A percentile compares a stretch with the other conserved stretches of the same genome.
Evolutionary conservation across 352 stramenopile genomes (phyloP).

Genomic region (Phytophthora palmivora): DNA sequence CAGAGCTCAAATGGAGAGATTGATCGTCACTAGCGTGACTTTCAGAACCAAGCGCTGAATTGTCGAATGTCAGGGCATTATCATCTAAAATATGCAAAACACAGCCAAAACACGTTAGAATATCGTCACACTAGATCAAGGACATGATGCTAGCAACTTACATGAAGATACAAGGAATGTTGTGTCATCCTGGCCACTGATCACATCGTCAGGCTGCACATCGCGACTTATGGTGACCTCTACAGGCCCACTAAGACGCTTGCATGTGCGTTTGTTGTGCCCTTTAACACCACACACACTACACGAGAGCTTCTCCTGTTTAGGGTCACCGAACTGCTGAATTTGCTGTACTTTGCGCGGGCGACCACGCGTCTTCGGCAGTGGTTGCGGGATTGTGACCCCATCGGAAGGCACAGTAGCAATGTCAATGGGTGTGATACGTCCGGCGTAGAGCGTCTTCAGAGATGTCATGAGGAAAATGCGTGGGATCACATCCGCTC

Average conservation of each 20-base stretch:
- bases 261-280: conserved; percentile 89
- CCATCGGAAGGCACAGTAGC: conserved; percentile 67
- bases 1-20: conserved; percentile 11
- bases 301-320: conserved; percentile 80
- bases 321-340: conserved; percentile 71
- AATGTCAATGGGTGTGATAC: conserved; percentile 84
- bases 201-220: conserved; percentile 27
- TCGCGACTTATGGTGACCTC: conserved; percentile 13
- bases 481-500: conserved; percentile 74
- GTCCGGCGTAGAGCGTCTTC: conserved; percentile 72
- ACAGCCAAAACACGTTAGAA: conserved; percentile 15
- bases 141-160: conserved; percentile 23
- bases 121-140: not conserved
- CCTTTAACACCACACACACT: conserved; percentile 84
- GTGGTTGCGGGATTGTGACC: conserved; percentile 60
- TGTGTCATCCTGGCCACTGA: conserved; percentile 32
- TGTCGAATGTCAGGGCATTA: conserved; percentile 44
- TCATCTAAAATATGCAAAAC: conserved; percentile 30
- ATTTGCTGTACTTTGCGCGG: conserved; percentile 86
- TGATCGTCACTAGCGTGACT: too few species aligned
- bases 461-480: conserved; percentile 86
- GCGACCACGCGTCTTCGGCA: conserved; percentile 63
- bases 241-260: conserved; percentile 39
- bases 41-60: conserved; percentile 32
- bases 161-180: conserved; percentile 43